A percentile compares a stretch with the other conserved stretches of the same genome.
Conservation (phyloP, 1,284 basidiomycete species). For the Malassezia slooffiae region DNA sequence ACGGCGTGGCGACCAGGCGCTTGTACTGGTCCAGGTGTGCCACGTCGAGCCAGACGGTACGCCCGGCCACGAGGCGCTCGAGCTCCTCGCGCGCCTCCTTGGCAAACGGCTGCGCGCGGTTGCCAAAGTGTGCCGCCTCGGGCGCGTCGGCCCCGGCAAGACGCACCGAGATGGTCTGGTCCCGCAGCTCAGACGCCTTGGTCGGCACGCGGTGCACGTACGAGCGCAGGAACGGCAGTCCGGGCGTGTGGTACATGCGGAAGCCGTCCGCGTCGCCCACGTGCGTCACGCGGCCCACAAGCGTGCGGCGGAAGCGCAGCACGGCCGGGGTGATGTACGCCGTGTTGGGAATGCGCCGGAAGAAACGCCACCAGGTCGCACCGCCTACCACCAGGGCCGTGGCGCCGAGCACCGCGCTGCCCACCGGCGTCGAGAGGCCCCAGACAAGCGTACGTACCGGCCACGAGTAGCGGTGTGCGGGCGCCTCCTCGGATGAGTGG, state of each 20-base stretch:
- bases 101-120: slow-evolving; percentile 38
- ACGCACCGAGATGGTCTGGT: slow-evolving; percentile 36
- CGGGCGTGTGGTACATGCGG: slow-evolving; percentile 42
- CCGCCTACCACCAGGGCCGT: slow-evolving; percentile 1
- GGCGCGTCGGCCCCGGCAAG: slow-evolving; percentile 44
- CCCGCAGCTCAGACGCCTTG: slow-evolving; percentile 10
- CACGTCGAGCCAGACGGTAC: slow-evolving; percentile 26
- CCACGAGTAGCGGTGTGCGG: background rate
- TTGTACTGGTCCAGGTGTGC: slow-evolving; percentile 45
- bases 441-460: background rate
- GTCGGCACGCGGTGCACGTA: slow-evolving; percentile 19
- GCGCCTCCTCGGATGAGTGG: background rate
- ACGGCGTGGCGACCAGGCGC: slow-evolving; percentile 39
- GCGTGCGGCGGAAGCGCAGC: slow-evolving; percentile 26
- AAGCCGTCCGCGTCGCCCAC: slow-evolving; percentile 46
- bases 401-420: slow-evolving; percentile 3
- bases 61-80: slow-evolving; percentile 17
- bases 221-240: slow-evolving; percentile 23
- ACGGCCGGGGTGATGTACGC: slow-evolving; percentile 36
- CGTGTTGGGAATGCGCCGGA: slow-evolving; percentile 36
- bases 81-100: slow-evolving; percentile 39
- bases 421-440: slow-evolving; percentile 3
- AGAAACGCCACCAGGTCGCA: slow-evolving; percentile 34
- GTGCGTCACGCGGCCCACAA: slow-evolving; percentile 36
- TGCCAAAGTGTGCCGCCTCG: slow-evolving; percentile 42